Evolutionary conservation across 192 early-diverging fungal species (phyloP).

Genomic region (Pilobolus umbonatus): DNA sequence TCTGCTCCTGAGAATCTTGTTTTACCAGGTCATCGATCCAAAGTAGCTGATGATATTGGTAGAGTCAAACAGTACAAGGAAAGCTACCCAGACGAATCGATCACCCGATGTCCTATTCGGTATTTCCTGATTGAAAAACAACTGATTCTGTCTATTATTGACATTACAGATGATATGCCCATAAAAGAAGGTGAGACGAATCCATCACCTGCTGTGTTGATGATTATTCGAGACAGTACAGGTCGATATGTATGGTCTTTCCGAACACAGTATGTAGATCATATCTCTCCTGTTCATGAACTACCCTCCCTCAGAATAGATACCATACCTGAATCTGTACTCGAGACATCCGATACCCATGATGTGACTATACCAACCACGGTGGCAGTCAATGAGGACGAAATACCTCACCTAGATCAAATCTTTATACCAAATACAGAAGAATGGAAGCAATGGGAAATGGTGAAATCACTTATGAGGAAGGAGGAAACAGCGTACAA

Average conservation of each 20-base stretch:
- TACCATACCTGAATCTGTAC: not conserved
- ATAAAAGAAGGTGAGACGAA: slow-evolving; percentile 1
- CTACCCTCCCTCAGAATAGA: too few relatives aligned
- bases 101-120: slow-evolving; percentile 36
- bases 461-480: slow-evolving; percentile 20
- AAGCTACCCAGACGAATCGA: not conserved
- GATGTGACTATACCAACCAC: slow-evolving; percentile 3
- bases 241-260: slow-evolving; percentile 70
- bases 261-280: slow-evolving; percentile 47
- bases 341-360: not conserved
- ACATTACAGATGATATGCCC: slow-evolving; percentile 22
- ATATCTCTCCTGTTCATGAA: not conserved
- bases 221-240: slow-evolving; percentile 61
- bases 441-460: slow-evolving; percentile 29
- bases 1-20: slow-evolving; percentile 57
- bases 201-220: slow-evolving; percentile 44
- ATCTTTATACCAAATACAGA: slow-evolving; percentile 30
- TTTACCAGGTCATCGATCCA: slow-evolving; percentile 56
- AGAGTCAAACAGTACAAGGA: slow-evolving; percentile 3
- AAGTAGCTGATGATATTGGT: slow-evolving; percentile 57
- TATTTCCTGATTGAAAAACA: slow-evolving; percentile 68
- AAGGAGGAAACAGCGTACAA: slow-evolving; percentile 28
- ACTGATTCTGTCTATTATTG: slow-evolving; percentile 64
- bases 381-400: slow-evolving; percentile 18
- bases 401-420: slow-evolving; percentile 32